Percentiles rank a stretch among this genome's conserved stretches.
Conservation (phyloP, 805 yeast species). For the Monosporozyma yasuniensis region DNA sequence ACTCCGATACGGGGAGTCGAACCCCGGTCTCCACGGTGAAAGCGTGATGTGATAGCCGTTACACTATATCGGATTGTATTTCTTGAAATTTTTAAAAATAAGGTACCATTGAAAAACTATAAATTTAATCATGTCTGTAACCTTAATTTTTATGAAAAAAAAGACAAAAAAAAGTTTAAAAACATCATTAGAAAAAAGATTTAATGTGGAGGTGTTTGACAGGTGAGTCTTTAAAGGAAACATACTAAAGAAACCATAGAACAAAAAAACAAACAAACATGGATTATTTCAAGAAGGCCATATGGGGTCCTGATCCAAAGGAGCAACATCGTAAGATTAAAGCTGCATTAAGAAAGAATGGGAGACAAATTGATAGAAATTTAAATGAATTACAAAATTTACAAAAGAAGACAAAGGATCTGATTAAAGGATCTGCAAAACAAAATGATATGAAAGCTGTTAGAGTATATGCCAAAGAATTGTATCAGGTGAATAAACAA, state of each 20-base stretch:
- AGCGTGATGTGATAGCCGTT: conserved; percentile 31
- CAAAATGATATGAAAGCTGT: conserved; percentile 72
- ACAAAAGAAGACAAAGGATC: conserved; percentile 66
- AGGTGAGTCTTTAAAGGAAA: background rate
- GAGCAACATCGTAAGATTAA: conserved; percentile 78
- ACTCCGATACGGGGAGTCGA: conserved; percentile 31
- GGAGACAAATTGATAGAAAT: conserved; percentile 68
- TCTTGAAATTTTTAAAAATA: no score
- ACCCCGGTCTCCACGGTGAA: conserved; percentile 32
- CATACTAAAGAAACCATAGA: background rate
- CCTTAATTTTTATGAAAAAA: no score
- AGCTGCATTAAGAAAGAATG: conserved; percentile 69
- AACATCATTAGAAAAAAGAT: background rate
- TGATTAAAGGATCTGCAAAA: conserved; percentile 68
- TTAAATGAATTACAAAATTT: conserved; percentile 51
- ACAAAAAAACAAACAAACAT: conserved; percentile 30
- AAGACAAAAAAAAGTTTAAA: no score
- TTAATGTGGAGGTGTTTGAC: background rate
- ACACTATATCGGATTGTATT: conserved; percentile 26
- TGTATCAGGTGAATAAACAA: conserved; percentile 64
- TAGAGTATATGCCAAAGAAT: conserved; percentile 71
- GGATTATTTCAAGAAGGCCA: conserved; percentile 78
- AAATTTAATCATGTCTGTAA: no score
- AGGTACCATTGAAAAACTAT: no score
- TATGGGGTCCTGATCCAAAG: conserved; percentile 95